phyloP scores from a whole-genome alignment of 2,329 filamentous ascomycete species.

The Aureobasidium zeae region DNA sequence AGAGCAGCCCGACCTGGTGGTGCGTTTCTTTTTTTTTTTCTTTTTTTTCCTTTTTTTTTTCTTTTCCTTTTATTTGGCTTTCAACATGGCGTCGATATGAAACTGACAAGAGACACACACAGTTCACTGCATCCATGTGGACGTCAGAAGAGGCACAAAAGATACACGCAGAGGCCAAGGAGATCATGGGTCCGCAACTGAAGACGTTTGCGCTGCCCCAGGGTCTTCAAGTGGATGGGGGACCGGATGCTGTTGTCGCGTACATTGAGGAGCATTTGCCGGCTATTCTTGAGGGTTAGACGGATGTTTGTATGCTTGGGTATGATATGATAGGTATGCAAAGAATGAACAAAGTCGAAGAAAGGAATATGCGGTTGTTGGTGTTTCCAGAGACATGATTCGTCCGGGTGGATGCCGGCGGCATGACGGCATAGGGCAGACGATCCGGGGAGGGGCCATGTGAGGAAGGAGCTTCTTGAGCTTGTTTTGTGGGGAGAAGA shows the following conservation, averaged over 20 bases:
- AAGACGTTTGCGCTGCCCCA: slow-evolving; percentile 46
- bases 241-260: slow-evolving; percentile 48
- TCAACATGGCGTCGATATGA: neutral
- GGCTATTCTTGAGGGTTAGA: slow-evolving; percentile 19
- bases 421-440: slow-evolving; percentile 7
- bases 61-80: too few species aligned
- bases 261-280: slow-evolving; percentile 39
- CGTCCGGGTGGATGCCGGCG: neutral
- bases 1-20: slow-evolving; percentile 46
- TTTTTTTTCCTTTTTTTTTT: too few species aligned
- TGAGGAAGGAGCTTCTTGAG: neutral
- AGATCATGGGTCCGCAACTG: slow-evolving; percentile 38
- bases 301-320: too few species aligned
- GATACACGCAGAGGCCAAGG: slow-evolving; percentile 38
- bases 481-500: slow-evolving; percentile 12
- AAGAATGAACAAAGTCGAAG: neutral
- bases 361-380: neutral
- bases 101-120: slow-evolving; percentile 7
- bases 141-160: slow-evolving; percentile 39
- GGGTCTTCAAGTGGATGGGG: slow-evolving; percentile 43
- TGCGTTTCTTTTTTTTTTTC: too few species aligned
- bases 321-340: too few species aligned
- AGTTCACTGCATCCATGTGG: slow-evolving; percentile 58
- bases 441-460: neutral
- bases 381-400: neutral